Evolutionary conservation across 345 rosid genomes (phyloP), one percentile per base, ranked within the genome.

Genomic region (Murraya koenigii): DNA sequence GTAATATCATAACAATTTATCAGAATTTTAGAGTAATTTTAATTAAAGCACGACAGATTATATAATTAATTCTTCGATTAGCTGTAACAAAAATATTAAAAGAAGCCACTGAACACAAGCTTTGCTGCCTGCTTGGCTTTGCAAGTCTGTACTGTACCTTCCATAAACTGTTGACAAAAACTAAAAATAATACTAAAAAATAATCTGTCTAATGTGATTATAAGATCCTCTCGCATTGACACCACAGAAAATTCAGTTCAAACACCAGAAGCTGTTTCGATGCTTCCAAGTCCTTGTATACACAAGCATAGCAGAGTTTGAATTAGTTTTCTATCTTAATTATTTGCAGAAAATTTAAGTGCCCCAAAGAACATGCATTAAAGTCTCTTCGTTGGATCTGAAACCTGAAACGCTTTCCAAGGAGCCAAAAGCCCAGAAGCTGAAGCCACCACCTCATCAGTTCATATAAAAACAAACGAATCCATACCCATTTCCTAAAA

Each of bases 401-500:
- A 72, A 63, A 58, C 73, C 60, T 63, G 49, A 54, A 64, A 49
- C 79, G 58, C 77, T 75, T 86, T 82, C 85, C 72, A 6, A 78
- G 80, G 66, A 75, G 26, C 47, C 60, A 22, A 75, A 81, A 69
- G 76, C 60, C 60, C 9, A 55, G 64, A 59, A 60, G 13, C 65
- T 38, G 64, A 65, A 60, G 13, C 19, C 17, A 23, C 55, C 30
- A 13, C 41, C 71, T n/a, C 52, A 17, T 69, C 38, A 20, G 41
- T 26, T 6, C 71, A 25, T 54, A 54, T 33, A 70, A 58, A 54
- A 3, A 6, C 52, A 78, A 79, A 70, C 82, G 39, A 69, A 71
- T 74, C 61, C 36, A 28, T 38, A 82, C 84, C 88, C 87, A 65
- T 79, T 85, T 82, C 74, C 72, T 41, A 55, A 72, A 41, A 77